A percentile compares a stretch with the other conserved stretches of the same genome.
phyloP scores from a whole-genome alignment of 805 yeast species.

The Kodamaea kakaduensis region DNA sequence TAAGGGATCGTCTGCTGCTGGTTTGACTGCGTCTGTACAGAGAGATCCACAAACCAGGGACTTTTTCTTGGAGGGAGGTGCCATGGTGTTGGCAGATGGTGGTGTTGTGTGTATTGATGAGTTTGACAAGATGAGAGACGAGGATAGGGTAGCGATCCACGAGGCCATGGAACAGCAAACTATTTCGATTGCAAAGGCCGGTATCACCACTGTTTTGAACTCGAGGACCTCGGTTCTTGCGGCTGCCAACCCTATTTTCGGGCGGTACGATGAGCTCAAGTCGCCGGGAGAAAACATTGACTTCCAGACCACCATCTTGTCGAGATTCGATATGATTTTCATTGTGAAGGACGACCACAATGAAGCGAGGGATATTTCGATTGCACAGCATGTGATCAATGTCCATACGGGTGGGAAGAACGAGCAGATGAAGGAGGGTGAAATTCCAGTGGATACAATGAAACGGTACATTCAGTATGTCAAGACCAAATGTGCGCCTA shows the following conservation, averaged over 20 bases:
- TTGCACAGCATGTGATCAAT: conserved; percentile 93
- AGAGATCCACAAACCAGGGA: conserved; percentile 85
- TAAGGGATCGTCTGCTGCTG: conserved; percentile 99
- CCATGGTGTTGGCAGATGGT: conserved; percentile 99
- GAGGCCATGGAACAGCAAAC: conserved; percentile 99
- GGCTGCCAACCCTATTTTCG: conserved; percentile 97
- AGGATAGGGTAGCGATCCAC: conserved; percentile 97
- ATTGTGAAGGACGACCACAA: conserved; percentile 95
- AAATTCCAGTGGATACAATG: conserved; percentile 87
- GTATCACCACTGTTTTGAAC: conserved; percentile 93
- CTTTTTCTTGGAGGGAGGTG: conserved; percentile 97
- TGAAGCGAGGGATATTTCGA: conserved; percentile 75
- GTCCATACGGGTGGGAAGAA: conserved; percentile 77
- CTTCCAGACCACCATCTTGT: conserved; percentile 92
- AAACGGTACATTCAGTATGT: conserved; percentile 89
- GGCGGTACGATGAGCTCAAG: conserved; percentile 92
- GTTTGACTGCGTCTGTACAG: conserved; percentile 97
- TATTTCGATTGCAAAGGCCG: conserved; percentile 97
- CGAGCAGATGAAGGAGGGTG: conserved; percentile 57
- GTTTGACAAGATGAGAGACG: conserved; percentile 98
- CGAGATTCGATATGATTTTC: conserved; percentile 98
- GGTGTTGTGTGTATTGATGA: conserved; percentile 99
- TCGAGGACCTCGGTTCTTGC: conserved; percentile 96
- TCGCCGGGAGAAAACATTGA: conserved; percentile 98
- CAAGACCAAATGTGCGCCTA: conserved; percentile 87